A percentile compares a stretch with the other conserved stretches of the same genome.
Conservation (phyloP, 2,329 filamentous ascomycete species). For the Blastomyces silverae region DNA sequence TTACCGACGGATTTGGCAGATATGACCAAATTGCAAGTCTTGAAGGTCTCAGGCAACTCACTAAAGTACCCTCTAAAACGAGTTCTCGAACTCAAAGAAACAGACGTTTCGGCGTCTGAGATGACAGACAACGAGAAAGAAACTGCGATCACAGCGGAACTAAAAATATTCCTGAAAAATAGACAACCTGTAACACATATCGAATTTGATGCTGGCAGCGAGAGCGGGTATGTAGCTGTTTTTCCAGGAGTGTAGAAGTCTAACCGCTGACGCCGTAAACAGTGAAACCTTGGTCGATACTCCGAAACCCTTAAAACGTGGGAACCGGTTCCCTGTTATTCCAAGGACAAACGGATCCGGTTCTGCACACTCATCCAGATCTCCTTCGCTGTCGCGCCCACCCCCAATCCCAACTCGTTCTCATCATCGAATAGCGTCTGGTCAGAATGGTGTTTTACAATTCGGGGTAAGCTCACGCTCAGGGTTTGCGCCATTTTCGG, state of each 20-base stretch:
- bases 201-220: conserved; percentile 44
- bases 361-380: conserved; percentile 56
- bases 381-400: conserved; percentile 58
- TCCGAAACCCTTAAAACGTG: conserved; percentile 59
- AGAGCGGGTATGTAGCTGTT: conserved; percentile 34
- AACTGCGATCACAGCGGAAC: conserved; percentile 52
- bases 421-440: conserved; percentile 59
- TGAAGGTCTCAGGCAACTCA: conserved; percentile 86
- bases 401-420: conserved; percentile 75
- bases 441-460: conserved; percentile 34
- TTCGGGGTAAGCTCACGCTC: conserved; percentile 56
- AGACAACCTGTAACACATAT: conserved; percentile 37
- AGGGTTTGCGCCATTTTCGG: conserved; percentile 62
- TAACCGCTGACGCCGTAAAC: conserved; percentile 25
- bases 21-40: conserved; percentile 79
- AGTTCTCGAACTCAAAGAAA: conserved; percentile 59
- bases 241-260: background rate
- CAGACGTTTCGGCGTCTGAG: conserved; percentile 52
- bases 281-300: conserved; percentile 71
- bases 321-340: conserved; percentile 54
- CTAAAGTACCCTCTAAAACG: conserved; percentile 71
- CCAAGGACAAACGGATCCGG: conserved; percentile 59
- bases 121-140: conserved; percentile 56
- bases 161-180: conserved; percentile 52
- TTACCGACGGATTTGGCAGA: conserved; percentile 78